Evolutionary conservation across 139 green algal genomes (phyloP).

Genomic region (Chlamydomonas incerta): DNA sequence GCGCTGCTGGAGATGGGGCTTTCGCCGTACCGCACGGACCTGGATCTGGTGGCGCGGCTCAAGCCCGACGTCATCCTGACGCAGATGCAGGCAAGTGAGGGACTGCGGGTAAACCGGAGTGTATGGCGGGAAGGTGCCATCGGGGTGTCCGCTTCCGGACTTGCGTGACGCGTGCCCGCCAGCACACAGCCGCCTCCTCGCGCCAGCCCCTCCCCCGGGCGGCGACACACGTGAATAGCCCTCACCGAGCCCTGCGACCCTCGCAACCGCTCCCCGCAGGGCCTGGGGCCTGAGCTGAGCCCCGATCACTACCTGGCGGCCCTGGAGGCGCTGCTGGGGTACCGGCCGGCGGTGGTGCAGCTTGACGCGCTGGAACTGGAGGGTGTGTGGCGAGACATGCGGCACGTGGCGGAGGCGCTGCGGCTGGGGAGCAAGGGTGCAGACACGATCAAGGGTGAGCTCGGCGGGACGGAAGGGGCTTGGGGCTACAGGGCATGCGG

Average conservation of each 20-base stretch:
- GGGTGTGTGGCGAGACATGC: conserved; percentile 67
- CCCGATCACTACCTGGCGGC: conserved; percentile 40
- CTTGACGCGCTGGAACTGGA: conserved; percentile 57
- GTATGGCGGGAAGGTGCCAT: too few species aligned
- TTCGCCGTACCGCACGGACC: conserved; percentile 64
- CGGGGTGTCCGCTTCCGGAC: too few species aligned
- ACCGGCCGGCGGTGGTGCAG: conserved; percentile 64
- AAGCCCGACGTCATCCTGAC: conserved; percentile 74
- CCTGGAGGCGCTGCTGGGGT: conserved; percentile 63
- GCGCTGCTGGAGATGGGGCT: conserved; percentile 65
- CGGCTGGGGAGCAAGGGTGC: conserved; percentile 22
- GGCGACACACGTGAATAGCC: too few species aligned
- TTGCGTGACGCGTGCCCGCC: too few species aligned
- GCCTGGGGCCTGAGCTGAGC: conserved; percentile 54
- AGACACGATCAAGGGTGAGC: conserved; percentile 22
- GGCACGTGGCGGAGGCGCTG: conserved; percentile 59
- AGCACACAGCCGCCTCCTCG: too few species aligned
- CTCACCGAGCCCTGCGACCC: too few species aligned
- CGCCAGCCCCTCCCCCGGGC: too few species aligned
- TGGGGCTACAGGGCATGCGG: too few species aligned
- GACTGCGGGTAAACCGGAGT: too few species aligned
- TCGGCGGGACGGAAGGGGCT: too few species aligned
- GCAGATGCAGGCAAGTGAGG: conserved; percentile 59
- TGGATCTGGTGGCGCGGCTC: conserved; percentile 52
- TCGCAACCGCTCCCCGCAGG: not conserved